Conservation (phyloP, 441 rosid genomes). For the Pelargonium australe region DNA sequence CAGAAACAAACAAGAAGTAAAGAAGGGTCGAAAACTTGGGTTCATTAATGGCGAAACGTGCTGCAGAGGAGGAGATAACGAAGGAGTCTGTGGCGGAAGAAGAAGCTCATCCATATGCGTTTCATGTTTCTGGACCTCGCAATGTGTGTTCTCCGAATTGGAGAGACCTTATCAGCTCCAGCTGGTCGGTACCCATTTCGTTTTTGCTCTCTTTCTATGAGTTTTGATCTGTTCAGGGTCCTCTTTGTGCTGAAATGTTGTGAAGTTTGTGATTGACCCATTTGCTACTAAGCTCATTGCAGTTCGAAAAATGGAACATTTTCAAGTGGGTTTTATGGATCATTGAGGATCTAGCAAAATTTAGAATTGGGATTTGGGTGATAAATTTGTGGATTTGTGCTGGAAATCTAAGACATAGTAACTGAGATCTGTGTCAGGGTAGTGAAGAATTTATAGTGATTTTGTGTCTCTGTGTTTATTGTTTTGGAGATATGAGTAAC, state of each 20-base stretch:
- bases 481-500: neutral
- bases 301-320: neutral
- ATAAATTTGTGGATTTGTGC: neutral
- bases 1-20: constrained; percentile 9
- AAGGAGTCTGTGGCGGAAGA: constrained; percentile 5
- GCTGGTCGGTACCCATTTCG: constrained; percentile 46
- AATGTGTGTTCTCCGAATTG: constrained; percentile 62
- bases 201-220: neutral
- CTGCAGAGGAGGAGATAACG: neutral
- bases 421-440: neutral
- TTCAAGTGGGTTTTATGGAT: neutral
- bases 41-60: neutral
- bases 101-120: constrained; percentile 7
- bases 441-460: neutral
- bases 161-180: constrained; percentile 85
- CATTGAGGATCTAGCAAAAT: neutral
- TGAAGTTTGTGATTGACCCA: neutral
- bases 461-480: constrained; percentile 3
- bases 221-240: neutral
- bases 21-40: constrained; percentile 12
- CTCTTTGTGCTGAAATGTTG: neutral
- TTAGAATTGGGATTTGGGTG: neutral
- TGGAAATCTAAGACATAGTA: neutral
- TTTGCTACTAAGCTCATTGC: neutral
- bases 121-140: constrained; percentile 7